These are phyloP conservation scores for Pyrenophora teres DNA, from an alignment of 2,329 filamentous ascomycete genomes.

Conservation along the genomic window DNA sequence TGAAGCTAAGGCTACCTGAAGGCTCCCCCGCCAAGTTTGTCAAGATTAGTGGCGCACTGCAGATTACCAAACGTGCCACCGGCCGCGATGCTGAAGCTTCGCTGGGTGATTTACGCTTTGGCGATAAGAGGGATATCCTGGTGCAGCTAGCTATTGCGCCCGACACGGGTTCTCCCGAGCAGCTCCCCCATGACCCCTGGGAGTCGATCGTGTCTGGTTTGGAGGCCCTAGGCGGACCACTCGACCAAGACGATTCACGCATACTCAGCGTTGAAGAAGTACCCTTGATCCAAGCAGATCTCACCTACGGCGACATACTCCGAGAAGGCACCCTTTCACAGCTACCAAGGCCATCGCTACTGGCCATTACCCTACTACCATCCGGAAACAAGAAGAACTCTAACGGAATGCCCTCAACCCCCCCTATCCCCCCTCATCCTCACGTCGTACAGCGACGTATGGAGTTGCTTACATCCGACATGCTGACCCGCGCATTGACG, in stretches of 20 bases:
- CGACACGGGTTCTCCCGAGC: constrained; percentile 80
- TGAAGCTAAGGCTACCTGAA: constrained; percentile 91
- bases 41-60: constrained; percentile 94
- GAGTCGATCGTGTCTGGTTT: constrained; percentile 95
- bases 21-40: constrained; percentile 97
- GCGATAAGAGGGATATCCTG: constrained; percentile 74
- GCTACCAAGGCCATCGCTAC: constrained; percentile 82
- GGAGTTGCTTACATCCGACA: constrained; percentile 96
- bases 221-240: constrained; percentile 85
- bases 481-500: constrained; percentile 90
- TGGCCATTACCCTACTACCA: constrained; percentile 95
- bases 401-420: constrained; percentile 55
- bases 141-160: constrained; percentile 92
- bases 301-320: constrained; percentile 91
- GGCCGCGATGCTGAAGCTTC: constrained; percentile 92
- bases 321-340: constrained; percentile 86
- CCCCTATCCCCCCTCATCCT: constrained; percentile 92
- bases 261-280: constrained; percentile 89
- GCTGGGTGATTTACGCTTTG: constrained; percentile 89
- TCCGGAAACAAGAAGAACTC: constrained; percentile 65
- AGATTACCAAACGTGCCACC: constrained; percentile 94
- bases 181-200: constrained; percentile 91
- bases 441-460: constrained; percentile 95
- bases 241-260: constrained; percentile 84
- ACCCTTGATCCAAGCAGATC: constrained; percentile 90